Base-by-base conservation (phyloP, 805 yeast genomes). In the Nakazawaea molendinolei region DNA sequence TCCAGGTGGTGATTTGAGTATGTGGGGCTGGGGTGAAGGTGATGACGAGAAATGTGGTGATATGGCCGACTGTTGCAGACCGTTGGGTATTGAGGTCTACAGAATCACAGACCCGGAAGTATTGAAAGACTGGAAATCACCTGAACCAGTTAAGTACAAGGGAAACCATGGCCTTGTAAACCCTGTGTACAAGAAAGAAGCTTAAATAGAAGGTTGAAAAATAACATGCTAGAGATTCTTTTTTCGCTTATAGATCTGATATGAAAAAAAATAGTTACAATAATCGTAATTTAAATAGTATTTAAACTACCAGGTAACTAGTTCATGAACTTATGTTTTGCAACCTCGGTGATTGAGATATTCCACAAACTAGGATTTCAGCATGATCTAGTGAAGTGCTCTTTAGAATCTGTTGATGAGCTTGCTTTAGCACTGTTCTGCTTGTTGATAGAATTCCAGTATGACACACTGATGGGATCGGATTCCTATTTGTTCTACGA, bases 21-120 rank as follows among this genome's bases (percentile, higher is more conserved):
- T 65, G 34, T 78, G 84, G 84, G 82, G 75, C 31, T 78, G 85
- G 85, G 83, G 83, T 38, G 81, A 74, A 51, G 67, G 69, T 36
- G 67, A 58, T 15, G 65, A 63, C 18, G 61, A 59, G 20, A 65
- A 59, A 8, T 55, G 52, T 14, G 67, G 60, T 27, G 73, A 71
- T 42, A 76, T 76, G 82, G 62, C 68, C 23, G 74, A 69, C 37
- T 71, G 77, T 48, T 77, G 85, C 48, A 60, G 83, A 47, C 80
- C 82, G 3, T 60, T 78, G 41, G 79, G 71, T 1, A 70, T 76
- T 34, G 82, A 78, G 52, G 78, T 78, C 6, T 78, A 74, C 52
- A 53, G 59, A 46, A 52, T 78, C 33, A 68, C 69, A 18, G 73
- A 77, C 39, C 57, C 60, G 16, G 43, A 50, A 1, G 61, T 71